Base-by-base conservation (phyloP, 345 rosid genomes). In the Crucihimalaya himalaica region DNA sequence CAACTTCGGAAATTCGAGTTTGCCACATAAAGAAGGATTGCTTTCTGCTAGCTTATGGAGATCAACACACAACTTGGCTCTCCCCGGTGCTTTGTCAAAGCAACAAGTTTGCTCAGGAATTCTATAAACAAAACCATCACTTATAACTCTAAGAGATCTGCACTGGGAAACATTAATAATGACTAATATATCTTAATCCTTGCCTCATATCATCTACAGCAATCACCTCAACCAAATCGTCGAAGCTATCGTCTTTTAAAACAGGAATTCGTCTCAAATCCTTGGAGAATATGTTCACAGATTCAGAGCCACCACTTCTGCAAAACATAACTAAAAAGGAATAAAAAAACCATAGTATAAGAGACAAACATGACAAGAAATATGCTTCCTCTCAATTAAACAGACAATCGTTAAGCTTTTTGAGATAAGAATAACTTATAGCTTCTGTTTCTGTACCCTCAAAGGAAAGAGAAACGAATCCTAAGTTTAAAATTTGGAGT, bases 291-390 rank as follows among this genome's bases (percentile, higher is more conserved):
- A 72, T 77, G 43, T 79, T 80, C 72, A 73, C 77, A 52, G 83
- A 81, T 85, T 81, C 78, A 32, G 85, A 79, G 65, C 84, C 70
- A 56, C 72, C 83, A 63, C 79, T 79, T 79, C 89, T 85, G 76
- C 77, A 67, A 48, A 80, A 52, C 47, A 63, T 7, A 60, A 34
- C 63, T 42, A 15, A 56, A 51, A 47, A 32, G 23, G 61, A 76
- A 66, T 71, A 47, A 76, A 54, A 64, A 63, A 60, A 28, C n/a
- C 27, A 63, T 35, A 10, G n/a, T 16, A 46, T 1, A 31, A 45
- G n/a, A 59, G 45, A 58, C 25, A 32, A 34, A 14, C 19, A 42
- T 63, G 40, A 45, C 16, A 63, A 62, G 16, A 23, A 14, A 67
- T 27, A 53, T 16, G 52, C 11, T 27, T 11, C 34, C 35, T 12